Base-by-base conservation (phyloP, 805 yeast species). In the Saturnispora kantuleensis region DNA sequence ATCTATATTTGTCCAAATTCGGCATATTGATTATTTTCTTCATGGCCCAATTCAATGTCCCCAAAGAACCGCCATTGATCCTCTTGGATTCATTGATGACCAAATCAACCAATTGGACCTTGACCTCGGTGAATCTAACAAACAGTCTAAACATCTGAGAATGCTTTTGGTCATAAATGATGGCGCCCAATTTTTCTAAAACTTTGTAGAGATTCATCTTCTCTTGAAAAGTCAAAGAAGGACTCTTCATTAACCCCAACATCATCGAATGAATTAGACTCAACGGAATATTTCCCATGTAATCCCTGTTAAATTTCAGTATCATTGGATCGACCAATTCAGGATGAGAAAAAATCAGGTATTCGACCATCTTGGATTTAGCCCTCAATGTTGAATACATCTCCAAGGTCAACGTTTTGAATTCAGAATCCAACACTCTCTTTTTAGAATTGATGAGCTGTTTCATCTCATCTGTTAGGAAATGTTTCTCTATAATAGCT, bases 41-140 rank as follows among this genome's bases (percentile, higher is more conserved):
- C 40, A 60, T 47, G 2, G 56, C 63, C 61, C 62, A 57, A 28
- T 46, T 49, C 34, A 60, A 35, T 9, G 54, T 49, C 10, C 36
- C 45, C 39, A 54, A 31, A 11, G 52, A 44, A 4, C 57, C 59
- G 16, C 50, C 48, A 33, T 58, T 49, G 10, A 44, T 49, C 13
- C 41, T 40, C 13, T n/a, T 36, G 2, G 62, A 51, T 28, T 56
- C 58, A 1, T 39, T 31, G 10, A 60, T 49, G 13, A 60, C 38
- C 7, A 47, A 31, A 42, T 59, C 52, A 35, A 60, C 49, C 16
- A 60, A 43, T 29, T 39, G 37, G n/a, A 48, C 40, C 29, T 46
- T 45, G 7, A 50, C 43, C 17, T 47, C 44, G 10, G 42, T 50
- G 10, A 46, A 44, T 32, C 50, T 48, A 11, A 54, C 54, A 13